Conservation (phyloP, 768 basidiomycete genomes). For the Lactifluus rugatus region DNA sequence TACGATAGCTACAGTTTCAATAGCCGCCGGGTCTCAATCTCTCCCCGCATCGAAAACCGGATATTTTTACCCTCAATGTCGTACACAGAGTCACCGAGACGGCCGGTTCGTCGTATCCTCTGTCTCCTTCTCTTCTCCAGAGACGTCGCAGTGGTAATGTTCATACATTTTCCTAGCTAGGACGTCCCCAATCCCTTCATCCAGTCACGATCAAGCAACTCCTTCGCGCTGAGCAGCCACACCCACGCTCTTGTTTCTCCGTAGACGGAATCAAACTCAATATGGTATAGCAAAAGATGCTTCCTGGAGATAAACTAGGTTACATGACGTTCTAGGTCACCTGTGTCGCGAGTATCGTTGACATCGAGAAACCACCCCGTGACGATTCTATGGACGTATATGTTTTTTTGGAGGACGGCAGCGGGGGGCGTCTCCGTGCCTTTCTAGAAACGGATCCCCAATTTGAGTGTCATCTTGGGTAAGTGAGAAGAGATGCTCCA, state of each 20-base stretch:
- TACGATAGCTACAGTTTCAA: not conserved
- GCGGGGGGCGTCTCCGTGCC: slow-evolving; percentile 18
- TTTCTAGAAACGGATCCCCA: not conserved
- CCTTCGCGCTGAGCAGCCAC: slow-evolving; percentile 26
- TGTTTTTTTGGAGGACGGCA: slow-evolving; percentile 31
- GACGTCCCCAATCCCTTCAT: slow-evolving; percentile 22
- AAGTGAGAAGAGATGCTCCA: not conserved
- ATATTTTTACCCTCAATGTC: not conserved
- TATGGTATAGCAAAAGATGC: not conserved
- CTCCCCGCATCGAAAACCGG: not conserved
- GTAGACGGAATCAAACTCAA: slow-evolving; percentile 12
- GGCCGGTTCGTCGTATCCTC: not conserved
- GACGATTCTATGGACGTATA: slow-evolving; percentile 11
- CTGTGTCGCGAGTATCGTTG: slow-evolving; percentile 38
- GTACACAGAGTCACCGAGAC: not conserved
- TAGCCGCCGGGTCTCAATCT: not conserved
- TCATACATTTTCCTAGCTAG: not conserved
- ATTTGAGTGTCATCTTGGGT: not conserved
- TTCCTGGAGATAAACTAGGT: not conserved
- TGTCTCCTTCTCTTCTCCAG: not conserved
- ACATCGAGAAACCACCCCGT: too few species aligned
- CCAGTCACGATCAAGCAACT: slow-evolving; percentile 52
- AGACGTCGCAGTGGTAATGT: not conserved
- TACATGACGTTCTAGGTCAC: slow-evolving; percentile 29
- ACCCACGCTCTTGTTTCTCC: slow-evolving; percentile 3